Evolutionary conservation across 306 rosid species (phyloP).

Genomic region (Aeschynomene evenia): DNA sequence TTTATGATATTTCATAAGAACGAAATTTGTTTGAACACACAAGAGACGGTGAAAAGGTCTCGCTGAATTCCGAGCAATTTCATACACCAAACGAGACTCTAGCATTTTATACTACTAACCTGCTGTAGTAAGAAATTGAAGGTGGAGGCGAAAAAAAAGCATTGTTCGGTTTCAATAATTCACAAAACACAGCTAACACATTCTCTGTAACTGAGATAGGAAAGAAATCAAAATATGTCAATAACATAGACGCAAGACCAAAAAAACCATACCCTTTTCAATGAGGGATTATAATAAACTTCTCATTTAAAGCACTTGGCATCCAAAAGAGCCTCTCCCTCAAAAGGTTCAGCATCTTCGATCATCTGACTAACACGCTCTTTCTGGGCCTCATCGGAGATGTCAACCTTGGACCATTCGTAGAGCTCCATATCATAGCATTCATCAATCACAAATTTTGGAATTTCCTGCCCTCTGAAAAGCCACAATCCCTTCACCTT

Average conservation of each 20-base stretch:
- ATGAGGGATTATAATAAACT: neutral
- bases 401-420: conserved; percentile 79
- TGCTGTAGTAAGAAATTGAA: neutral
- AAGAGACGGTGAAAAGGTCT: too few species aligned
- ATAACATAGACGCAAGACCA: conserved; percentile 6
- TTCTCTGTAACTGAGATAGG: conserved; percentile 8
- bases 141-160: conserved; percentile 13
- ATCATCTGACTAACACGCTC: conserved; percentile 83
- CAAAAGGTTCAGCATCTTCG: conserved; percentile 80
- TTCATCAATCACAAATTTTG: conserved; percentile 69
- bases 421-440: conserved; percentile 95
- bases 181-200: neutral
- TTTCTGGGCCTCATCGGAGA: conserved; percentile 69
- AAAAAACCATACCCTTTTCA: conserved; percentile 26
- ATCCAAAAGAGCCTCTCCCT: conserved; percentile 75
- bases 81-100: neutral
- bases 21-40: too few species aligned
- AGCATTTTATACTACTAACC: neutral
- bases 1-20: too few species aligned
- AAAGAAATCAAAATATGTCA: conserved; percentile 13
- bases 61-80: too few species aligned
- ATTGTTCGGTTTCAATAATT: conserved; percentile 6
- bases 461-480: conserved; percentile 82
- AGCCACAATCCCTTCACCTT: conserved; percentile 97
- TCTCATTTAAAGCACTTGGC: conserved; percentile 86